Conservation (phyloP, 2,329 filamentous ascomycete species). For the Diaporthe australafricana region DNA sequence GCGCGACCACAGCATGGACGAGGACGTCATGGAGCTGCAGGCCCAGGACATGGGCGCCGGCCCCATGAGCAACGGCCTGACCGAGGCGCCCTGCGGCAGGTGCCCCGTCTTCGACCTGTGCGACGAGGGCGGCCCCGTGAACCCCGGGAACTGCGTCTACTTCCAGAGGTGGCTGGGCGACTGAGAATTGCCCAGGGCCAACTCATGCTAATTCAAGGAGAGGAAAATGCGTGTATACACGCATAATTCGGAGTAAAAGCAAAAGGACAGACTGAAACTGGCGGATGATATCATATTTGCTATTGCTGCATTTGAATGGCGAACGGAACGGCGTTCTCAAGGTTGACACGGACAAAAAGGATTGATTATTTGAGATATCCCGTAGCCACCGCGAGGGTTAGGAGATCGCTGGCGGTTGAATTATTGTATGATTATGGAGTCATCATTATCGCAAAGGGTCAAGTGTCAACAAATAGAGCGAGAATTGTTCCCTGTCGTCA, state of each 20-base stretch:
- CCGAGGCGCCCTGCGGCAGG: slow-evolving; percentile 88
- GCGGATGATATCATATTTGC: slow-evolving; percentile 10
- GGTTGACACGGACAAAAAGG: slow-evolving; percentile 3
- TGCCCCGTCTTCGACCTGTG: slow-evolving; percentile 96
- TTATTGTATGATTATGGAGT: neutral
- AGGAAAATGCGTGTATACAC: neutral
- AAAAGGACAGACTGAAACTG: neutral
- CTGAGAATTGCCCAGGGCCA: slow-evolving; percentile 38
- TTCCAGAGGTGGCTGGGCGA: slow-evolving; percentile 84
- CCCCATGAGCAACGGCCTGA: slow-evolving; percentile 76
- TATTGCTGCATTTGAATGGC: slow-evolving; percentile 3
- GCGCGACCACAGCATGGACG: slow-evolving; percentile 41
- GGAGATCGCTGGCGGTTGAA: slow-evolving; percentile 5
- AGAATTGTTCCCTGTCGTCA: neutral
- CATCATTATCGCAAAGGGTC: neutral
- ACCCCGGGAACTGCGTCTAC: slow-evolving; percentile 90
- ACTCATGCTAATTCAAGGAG: neutral
- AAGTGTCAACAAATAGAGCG: neutral
- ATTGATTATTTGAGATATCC: slow-evolving; percentile 26
- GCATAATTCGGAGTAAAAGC: neutral
- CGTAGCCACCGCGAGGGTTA: neutral
- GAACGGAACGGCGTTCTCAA: slow-evolving; percentile 32
- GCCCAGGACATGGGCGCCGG: slow-evolving; percentile 48
- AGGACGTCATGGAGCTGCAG: slow-evolving; percentile 38
- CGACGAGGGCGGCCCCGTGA: slow-evolving; percentile 90